A percentile compares a stretch with the other conserved stretches of the same genome.
phyloP scores from a whole-genome alignment of 1,284 basidiomycete genomes.

The Agaricales sp. region DNA sequence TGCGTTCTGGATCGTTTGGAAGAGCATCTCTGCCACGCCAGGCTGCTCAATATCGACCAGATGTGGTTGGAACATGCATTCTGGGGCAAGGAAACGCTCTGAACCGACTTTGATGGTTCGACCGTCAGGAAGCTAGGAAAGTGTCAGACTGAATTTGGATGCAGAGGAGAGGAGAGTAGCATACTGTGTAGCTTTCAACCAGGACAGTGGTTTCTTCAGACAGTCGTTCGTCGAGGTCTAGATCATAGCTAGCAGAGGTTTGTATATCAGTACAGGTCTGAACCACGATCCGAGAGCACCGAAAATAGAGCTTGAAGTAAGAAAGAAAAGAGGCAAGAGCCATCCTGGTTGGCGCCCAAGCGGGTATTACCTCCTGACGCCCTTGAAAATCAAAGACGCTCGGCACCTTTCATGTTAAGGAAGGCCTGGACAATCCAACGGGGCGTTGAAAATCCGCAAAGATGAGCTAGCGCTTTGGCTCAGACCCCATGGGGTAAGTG shows the following conservation, averaged over 20 bases:
- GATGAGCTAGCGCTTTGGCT: too few relatives aligned
- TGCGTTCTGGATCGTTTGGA: constrained; percentile 90
- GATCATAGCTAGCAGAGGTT: constrained; percentile 85
- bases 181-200: constrained; percentile 91
- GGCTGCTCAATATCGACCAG: constrained; percentile 96
- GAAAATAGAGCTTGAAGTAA: background rate
- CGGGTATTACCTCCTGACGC: too few relatives aligned
- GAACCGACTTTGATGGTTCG: constrained; percentile 96
- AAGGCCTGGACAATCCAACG: too few relatives aligned
- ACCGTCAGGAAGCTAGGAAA: constrained; percentile 82
- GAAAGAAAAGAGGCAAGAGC: background rate
- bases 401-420: too few relatives aligned
- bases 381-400: too few relatives aligned
- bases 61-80: constrained; percentile 99
- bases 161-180: constrained; percentile 13
- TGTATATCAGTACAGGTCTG: too few relatives aligned
- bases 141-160: constrained; percentile 20
- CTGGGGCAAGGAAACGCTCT: constrained; percentile 99
- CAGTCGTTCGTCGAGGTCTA: constrained; percentile 89
- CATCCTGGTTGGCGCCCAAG: background rate
- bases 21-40: constrained; percentile 96
- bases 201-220: constrained; percentile 95
- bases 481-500: too few relatives aligned
- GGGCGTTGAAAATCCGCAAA: too few relatives aligned
- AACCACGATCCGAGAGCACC: constrained; percentile 2